Evolutionary conservation across 805 yeast species (phyloP).

Genomic region (Ogataea polymorpha): DNA sequence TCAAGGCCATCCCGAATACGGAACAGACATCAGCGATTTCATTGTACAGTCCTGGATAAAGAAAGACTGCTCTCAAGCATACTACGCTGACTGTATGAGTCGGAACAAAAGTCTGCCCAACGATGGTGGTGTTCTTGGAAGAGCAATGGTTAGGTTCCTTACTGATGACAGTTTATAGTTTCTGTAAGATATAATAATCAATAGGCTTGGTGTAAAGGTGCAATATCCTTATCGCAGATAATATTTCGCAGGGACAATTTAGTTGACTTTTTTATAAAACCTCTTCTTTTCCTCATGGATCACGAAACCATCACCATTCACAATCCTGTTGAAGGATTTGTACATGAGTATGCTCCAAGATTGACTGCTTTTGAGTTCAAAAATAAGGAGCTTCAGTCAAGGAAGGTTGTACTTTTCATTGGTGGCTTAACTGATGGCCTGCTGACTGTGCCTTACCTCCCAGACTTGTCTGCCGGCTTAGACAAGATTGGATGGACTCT

Average conservation of each 20-base stretch:
- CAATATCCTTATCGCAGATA: background rate
- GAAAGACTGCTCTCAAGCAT: slow-evolving; percentile 1
- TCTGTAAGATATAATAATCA: background rate
- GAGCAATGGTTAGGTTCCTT: slow-evolving; percentile 8
- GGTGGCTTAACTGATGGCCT: slow-evolving; percentile 76
- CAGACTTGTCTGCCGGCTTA: slow-evolving; percentile 43
- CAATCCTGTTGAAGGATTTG: slow-evolving; percentile 34
- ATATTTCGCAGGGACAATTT: background rate
- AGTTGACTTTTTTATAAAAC: no score
- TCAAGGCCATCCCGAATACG: slow-evolving; percentile 91
- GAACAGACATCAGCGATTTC: slow-evolving; percentile 29
- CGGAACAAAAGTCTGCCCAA: slow-evolving; percentile 3
- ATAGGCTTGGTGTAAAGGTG: background rate
- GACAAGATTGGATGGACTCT: slow-evolving; percentile 51
- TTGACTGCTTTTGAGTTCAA: slow-evolving; percentile 57
- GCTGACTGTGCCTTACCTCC: slow-evolving; percentile 65
- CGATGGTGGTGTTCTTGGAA: slow-evolving; percentile 8
- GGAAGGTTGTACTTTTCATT: slow-evolving; percentile 61
- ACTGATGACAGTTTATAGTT: slow-evolving; percentile 4
- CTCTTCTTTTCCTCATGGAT: background rate
- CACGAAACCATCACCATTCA: slow-evolving; percentile 9
- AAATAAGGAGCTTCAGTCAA: slow-evolving; percentile 16
- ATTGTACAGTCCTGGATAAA: slow-evolving; percentile 7
- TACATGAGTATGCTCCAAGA: slow-evolving; percentile 45
- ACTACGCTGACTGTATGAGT: slow-evolving; percentile 9